Conservation (phyloP, 2,329 filamentous ascomycete species). For the Emmonsiellopsis sp. region DNA sequence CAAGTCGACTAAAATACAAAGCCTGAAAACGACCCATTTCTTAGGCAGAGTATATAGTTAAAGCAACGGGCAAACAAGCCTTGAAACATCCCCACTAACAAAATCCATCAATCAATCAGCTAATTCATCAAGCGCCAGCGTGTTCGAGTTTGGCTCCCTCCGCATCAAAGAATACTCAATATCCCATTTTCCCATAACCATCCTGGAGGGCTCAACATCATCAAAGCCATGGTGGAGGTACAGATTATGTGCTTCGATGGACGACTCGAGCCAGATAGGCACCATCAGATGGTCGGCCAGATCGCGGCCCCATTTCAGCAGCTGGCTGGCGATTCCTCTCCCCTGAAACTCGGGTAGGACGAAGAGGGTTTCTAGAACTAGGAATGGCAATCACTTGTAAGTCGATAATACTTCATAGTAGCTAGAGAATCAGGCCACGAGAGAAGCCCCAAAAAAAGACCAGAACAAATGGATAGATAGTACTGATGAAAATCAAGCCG, state of each 20-base stretch:
- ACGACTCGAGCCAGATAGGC: conserved; percentile 10
- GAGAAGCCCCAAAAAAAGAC: neutral
- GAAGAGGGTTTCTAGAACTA: conserved; percentile 12
- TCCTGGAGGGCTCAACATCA: conserved; percentile 3
- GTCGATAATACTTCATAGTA: neutral
- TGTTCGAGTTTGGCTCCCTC: neutral
- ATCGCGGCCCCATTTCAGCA: conserved; percentile 14
- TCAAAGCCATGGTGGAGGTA: conserved; percentile 9
- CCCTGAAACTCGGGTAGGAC: conserved; percentile 12
- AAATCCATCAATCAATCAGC: neutral
- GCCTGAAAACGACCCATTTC: neutral
- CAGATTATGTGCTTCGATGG: conserved; percentile 3
- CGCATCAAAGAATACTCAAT: conserved; percentile 12
- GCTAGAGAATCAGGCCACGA: too few species aligned
- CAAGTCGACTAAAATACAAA: neutral
- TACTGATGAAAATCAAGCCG: neutral
- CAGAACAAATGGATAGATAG: neutral
- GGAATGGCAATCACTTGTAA: neutral
- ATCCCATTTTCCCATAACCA: conserved; percentile 8
- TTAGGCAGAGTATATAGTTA: neutral
- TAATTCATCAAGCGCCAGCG: neutral
- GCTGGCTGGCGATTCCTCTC: conserved; percentile 10
- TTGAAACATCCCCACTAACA: neutral
- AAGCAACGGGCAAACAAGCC: neutral
- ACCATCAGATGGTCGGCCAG: conserved; percentile 12